phyloP scores from a whole-genome alignment of 208 protist species.

The Naegleria gruberi region DNA sequence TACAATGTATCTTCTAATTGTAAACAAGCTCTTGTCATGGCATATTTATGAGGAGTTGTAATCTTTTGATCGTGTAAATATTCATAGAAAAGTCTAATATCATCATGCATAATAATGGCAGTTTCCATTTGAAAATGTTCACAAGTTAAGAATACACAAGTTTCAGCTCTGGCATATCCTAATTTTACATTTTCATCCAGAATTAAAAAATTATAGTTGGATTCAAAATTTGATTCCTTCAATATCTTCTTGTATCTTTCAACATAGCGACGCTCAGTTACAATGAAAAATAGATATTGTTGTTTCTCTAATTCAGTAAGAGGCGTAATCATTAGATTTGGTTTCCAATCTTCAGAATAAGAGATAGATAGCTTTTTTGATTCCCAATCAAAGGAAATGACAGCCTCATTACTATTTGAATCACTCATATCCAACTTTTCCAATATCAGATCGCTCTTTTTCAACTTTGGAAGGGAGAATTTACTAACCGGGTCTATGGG shows the following conservation, averaged over 20 bases:
- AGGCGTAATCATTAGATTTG: no score
- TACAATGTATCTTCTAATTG: neutral
- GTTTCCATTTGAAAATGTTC: neutral
- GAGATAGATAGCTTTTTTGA: no score
- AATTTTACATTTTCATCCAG: neutral
- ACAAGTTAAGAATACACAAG: neutral
- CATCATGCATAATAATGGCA: neutral
- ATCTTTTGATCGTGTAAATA: neutral
- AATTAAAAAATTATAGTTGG: neutral
- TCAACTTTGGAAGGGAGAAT: neutral
- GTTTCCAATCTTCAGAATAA: no score
- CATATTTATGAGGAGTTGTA: neutral
- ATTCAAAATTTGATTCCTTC: no score
- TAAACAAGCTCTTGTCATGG: neutral
- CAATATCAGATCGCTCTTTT: neutral
- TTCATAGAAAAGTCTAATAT: neutral
- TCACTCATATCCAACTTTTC: no score
- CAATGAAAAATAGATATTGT: neutral
- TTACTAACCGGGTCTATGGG: neutral
- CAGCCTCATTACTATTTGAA: no score
- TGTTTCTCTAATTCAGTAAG: no score
- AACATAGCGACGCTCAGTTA: neutral
- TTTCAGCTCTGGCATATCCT: neutral
- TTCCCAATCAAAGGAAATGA: no score
- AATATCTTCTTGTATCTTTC: neutral